phyloP scores from a whole-genome alignment of 352 stramenopile species.

The Aphanomyces stellatus region DNA sequence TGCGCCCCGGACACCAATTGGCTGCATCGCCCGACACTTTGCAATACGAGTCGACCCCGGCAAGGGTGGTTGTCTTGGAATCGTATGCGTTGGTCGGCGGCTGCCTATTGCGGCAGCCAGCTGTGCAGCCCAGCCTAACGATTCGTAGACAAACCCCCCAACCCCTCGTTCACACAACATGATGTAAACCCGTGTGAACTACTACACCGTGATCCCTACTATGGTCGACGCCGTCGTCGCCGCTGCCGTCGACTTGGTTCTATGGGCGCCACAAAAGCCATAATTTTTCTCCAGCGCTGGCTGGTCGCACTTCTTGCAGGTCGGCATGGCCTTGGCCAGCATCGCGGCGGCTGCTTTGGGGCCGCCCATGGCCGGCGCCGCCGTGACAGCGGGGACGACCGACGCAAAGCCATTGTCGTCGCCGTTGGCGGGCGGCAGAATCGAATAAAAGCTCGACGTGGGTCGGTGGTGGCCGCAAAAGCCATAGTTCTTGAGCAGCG shows the following conservation, averaged over 20 bases:
- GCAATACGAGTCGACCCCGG: no score
- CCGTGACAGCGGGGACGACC: no score
- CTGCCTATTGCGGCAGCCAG: no score
- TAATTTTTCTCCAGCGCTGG: slow-evolving; percentile 6
- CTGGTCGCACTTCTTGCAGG: slow-evolving; percentile 8
- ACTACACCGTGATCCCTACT: background rate
- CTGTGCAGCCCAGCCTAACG: no score
- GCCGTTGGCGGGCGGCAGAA: background rate
- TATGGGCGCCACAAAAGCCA: slow-evolving; percentile 1
- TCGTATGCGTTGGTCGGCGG: no score
- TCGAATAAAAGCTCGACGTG: slow-evolving; percentile 7
- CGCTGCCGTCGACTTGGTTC: background rate
- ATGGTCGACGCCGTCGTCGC: background rate
- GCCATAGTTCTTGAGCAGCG: slow-evolving; percentile 5
- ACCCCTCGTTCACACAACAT: background rate
- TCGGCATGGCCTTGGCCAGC: background rate
- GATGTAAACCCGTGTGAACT: background rate
- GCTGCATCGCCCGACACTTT: no score
- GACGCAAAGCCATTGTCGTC: background rate
- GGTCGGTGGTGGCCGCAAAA: slow-evolving; percentile 1
- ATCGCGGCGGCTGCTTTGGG: background rate
- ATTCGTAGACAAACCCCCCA: background rate
- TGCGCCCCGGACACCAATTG: no score
- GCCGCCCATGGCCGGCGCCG: background rate
- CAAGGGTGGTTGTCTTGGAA: no score